phyloP scores from a whole-genome alignment of 2,329 filamentous ascomycete species.

The Cladophialophora bantiana region DNA sequence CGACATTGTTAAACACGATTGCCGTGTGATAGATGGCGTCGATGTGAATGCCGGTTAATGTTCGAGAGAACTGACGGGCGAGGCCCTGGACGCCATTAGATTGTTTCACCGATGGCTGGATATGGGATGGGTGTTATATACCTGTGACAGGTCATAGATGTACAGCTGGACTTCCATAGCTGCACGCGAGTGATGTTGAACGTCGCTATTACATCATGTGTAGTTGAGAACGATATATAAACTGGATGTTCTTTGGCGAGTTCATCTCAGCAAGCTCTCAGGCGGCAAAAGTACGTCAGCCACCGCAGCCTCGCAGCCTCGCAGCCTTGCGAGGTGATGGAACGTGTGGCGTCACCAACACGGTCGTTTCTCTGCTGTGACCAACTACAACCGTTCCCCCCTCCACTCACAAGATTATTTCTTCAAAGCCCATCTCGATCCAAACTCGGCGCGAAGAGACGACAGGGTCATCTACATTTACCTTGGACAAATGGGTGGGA shows the following conservation, averaged over 20 bases:
- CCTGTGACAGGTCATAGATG: slow-evolving; percentile 76
- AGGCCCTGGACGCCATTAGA: slow-evolving; percentile 54
- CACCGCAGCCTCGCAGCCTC: slow-evolving; percentile 8
- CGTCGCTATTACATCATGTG: neutral
- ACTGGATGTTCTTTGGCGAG: neutral
- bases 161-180: slow-evolving; percentile 78
- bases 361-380: neutral
- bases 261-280: slow-evolving; percentile 23
- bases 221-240: neutral
- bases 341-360: slow-evolving; percentile 26
- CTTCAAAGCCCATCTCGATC: neutral
- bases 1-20: slow-evolving; percentile 80
- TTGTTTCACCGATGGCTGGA: neutral
- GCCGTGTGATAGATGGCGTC: slow-evolving; percentile 97
- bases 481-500: neutral
- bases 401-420: neutral
- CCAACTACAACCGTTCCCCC: neutral
- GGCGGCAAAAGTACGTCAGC: slow-evolving; percentile 32
- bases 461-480: neutral
- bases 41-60: slow-evolving; percentile 72
- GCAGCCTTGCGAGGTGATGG: neutral
- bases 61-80: slow-evolving; percentile 63
- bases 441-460: neutral
- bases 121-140: slow-evolving; percentile 33
- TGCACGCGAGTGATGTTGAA: slow-evolving; percentile 7